These are phyloP conservation scores for Bisporella sp. DNA, from an alignment of 2,329 filamentous ascomycete species.

Conservation along the genomic window DNA sequence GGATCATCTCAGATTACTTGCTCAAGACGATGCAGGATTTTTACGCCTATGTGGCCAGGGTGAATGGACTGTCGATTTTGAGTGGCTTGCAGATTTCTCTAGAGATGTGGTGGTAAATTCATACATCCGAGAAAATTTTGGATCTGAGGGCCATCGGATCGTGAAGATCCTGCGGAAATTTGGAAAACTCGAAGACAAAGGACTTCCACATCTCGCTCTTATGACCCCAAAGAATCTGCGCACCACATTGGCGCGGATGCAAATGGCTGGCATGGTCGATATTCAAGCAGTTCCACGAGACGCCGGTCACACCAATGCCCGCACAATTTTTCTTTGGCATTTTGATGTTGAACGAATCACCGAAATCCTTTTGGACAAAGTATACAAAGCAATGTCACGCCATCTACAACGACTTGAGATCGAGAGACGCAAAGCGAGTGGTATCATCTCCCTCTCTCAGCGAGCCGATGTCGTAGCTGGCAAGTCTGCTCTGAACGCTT, in stretches of 20 bases:
- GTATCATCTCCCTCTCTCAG: constrained; percentile 73
- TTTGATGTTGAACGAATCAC: constrained; percentile 72
- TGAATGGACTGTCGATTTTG: constrained; percentile 81
- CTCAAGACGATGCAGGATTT: constrained; percentile 63
- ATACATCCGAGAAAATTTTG: constrained; percentile 71
- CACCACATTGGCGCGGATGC: constrained; percentile 76
- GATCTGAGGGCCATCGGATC: constrained; percentile 71
- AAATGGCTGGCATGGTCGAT: constrained; percentile 79
- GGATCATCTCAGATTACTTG: constrained; percentile 61
- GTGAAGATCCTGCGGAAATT: constrained; percentile 77
- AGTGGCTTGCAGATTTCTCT: constrained; percentile 61
- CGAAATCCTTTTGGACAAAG: constrained; percentile 65
- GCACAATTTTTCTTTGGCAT: constrained; percentile 88
- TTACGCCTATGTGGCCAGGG: constrained; percentile 61
- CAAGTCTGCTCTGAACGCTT: constrained; percentile 61
- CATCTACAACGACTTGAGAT: constrained; percentile 73
- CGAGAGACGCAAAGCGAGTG: constrained; percentile 64
- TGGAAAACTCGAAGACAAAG: constrained; percentile 93
- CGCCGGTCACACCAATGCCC: constrained; percentile 69
- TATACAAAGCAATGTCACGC: constrained; percentile 85
- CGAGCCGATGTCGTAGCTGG: constrained; percentile 81
- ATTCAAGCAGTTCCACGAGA: constrained; percentile 93
- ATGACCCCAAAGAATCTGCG: constrained; percentile 83
- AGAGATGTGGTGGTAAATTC: constrained; percentile 75
- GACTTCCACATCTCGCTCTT: constrained; percentile 71